Evolutionary conservation across 352 stramenopile species (phyloP).

Genomic region (Phytophthora megakarya): DNA sequence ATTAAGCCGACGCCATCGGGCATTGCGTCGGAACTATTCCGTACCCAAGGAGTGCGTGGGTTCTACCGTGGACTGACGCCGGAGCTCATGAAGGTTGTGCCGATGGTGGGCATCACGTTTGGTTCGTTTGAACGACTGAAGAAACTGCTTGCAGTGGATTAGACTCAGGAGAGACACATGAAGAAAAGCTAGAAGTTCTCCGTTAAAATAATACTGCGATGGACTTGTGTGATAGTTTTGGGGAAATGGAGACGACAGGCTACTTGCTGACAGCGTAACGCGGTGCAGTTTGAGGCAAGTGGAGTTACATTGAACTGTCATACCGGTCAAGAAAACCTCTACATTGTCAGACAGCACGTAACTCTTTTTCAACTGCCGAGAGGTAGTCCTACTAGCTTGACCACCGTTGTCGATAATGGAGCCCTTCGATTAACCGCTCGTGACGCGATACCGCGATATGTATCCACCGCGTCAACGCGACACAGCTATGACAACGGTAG

Average conservation of each 20-base stretch:
- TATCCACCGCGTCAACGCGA: conserved; percentile 35
- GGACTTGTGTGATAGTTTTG: conserved; percentile 4
- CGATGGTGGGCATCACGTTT: conserved; percentile 97
- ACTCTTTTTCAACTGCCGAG: no score
- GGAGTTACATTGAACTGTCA: no score
- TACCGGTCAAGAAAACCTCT: no score
- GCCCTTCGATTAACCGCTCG: neutral
- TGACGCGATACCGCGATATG: conserved; percentile 31
- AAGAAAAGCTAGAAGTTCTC: conserved; percentile 37
- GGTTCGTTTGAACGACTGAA: conserved; percentile 95
- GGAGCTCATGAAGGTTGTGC: conserved; percentile 97
- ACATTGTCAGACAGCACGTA: no score
- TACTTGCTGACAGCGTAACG: neutral
- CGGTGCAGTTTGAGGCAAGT: conserved; percentile 1
- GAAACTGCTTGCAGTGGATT: conserved; percentile 81
- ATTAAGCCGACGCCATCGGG: conserved; percentile 74
- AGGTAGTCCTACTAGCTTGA: no score
- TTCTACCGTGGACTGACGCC: conserved; percentile 92
- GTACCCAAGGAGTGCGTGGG: conserved; percentile 71
- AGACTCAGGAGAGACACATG: conserved; percentile 25
- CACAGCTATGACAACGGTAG: conserved; percentile 1
- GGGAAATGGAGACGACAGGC: no score
- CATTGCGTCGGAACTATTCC: conserved; percentile 74
- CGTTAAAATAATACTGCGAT: conserved; percentile 36
- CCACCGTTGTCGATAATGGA: conserved; percentile 1